Conservation (phyloP, 306 rosid species). For the Arachis stenosperma region DNA sequence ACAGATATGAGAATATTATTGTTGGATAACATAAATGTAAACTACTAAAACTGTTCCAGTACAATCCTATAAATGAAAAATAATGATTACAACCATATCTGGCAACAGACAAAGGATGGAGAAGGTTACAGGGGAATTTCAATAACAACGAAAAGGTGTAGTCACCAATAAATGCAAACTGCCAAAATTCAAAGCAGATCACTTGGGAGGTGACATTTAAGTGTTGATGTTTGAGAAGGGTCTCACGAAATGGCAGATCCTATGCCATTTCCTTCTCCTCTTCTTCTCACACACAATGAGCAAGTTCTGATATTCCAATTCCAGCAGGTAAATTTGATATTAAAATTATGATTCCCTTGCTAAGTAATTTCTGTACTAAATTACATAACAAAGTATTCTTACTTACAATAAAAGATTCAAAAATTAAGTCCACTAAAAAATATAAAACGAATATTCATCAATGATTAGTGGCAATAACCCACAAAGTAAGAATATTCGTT, state of each 20-base stretch:
- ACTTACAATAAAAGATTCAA: conserved; percentile 9
- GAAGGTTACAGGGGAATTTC: background rate
- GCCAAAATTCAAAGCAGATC: conserved; percentile 40
- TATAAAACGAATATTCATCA: background rate
- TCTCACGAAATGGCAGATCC: conserved; percentile 44
- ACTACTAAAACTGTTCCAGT: conserved; percentile 4
- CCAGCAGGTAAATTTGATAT: conserved; percentile 12
- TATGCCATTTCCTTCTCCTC: conserved; percentile 49
- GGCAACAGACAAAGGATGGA: no score
- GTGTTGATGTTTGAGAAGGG: conserved; percentile 45
- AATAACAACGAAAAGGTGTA: conserved; percentile 7
- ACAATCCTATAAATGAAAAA: background rate
- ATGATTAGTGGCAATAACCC: conserved; percentile 7
- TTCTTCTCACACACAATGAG: conserved; percentile 36
- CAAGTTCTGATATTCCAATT: conserved; percentile 18
- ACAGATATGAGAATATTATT: conserved; percentile 6
- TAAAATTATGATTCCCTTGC: background rate
- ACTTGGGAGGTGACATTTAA: conserved; percentile 33
- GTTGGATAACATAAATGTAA: conserved; percentile 4
- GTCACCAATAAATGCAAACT: conserved; percentile 41
- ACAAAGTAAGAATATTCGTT: background rate
- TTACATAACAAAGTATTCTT: background rate
- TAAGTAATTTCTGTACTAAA: conserved; percentile 5
- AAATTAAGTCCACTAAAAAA: no score
- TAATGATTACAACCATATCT: no score